These are phyloP conservation scores for Saksenaea vasiformis DNA, from an alignment of 371 early-diverging fungal genomes.

Conservation along the genomic window DNA sequence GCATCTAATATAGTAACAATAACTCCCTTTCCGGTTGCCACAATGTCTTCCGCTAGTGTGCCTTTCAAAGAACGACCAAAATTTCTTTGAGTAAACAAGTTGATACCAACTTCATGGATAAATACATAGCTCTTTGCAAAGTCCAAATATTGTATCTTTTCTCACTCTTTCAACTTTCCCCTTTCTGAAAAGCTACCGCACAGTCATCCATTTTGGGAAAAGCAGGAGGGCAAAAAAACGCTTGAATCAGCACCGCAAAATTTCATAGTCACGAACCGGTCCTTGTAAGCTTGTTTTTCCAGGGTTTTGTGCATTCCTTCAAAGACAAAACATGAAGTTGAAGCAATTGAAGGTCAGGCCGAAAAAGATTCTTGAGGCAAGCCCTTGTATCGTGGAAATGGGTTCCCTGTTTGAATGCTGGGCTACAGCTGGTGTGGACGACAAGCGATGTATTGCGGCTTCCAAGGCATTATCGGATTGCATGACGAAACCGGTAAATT, in stretches of 20 bases:
- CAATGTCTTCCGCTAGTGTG: no score
- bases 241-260: conserved; percentile 65
- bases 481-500: conserved; percentile 64
- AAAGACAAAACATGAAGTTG: conserved; percentile 55
- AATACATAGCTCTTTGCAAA: no score
- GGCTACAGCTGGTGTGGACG: conserved; percentile 62
- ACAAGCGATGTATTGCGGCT: conserved; percentile 55
- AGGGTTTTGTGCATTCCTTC: conserved; percentile 84
- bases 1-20: no score
- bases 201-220: no score
- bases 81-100: no score
- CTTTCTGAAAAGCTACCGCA: no score
- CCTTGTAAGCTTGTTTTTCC: conserved; percentile 85
- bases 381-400: conserved; percentile 65
- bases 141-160: no score
- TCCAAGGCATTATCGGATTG: conserved; percentile 62
- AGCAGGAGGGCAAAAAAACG: no score
- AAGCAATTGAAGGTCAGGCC: conserved; percentile 69
- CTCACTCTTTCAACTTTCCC: no score
- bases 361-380: conserved; percentile 62
- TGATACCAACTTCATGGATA: no score
- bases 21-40: no score
- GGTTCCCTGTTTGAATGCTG: conserved; percentile 70
- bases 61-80: no score
- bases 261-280: conserved; percentile 85